Base-by-base conservation (phyloP, 2,329 filamentous ascomycete species). In the Curvularia spicifera region DNA sequence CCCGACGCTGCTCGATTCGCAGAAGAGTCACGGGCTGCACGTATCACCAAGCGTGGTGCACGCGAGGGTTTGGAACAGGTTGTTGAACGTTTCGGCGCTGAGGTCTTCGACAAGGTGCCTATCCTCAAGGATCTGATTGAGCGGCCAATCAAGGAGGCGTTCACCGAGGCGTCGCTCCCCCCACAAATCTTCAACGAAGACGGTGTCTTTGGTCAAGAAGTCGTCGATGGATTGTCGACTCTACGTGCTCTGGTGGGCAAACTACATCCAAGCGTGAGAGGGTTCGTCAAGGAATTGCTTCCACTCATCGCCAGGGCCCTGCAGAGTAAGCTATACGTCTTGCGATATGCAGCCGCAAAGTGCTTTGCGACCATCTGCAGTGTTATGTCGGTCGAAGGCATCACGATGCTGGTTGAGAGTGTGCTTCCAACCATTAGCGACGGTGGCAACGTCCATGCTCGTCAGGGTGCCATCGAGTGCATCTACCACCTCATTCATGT, bases 321-420 rank as follows among this genome's bases (percentile, higher is more conserved):
- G 43, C 91, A 94, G 68, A 96, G 91, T 20, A 87, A 89, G 67
- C 83, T 98, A 13, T 96, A 95, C 2, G 92, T 99, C 2, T 91
- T 99, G 74, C 87, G 95, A 39, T 99, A 99, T 78, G 95, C 94
- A 78, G 95, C 95, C 24, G 95, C 95, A 0, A 99, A 99, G 76
- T 98, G 95, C 74, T 87, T 99, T 75, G 96, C 95, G 8, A 99
- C 95, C 1, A 90, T 98, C 44, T 99, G 96, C 82, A 99, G 94
- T 74, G 90, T 98, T 65, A 96, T 99, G 67, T 91, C 92, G 0
- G 90, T 98, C 5, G 89, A 96, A 63, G 95, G 92, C 51, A 97
- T 99, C 89, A 99, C 94, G 0, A 93, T 94, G 74, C 82, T 99
- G 22, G 95, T 99, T 0, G 91, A 98, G 76, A 90, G 92, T 71